Evolutionary conservation across 208 protist species (phyloP), one percentile per base, ranked within the genome.

Genomic region (Blechomonas ayalai): DNA sequence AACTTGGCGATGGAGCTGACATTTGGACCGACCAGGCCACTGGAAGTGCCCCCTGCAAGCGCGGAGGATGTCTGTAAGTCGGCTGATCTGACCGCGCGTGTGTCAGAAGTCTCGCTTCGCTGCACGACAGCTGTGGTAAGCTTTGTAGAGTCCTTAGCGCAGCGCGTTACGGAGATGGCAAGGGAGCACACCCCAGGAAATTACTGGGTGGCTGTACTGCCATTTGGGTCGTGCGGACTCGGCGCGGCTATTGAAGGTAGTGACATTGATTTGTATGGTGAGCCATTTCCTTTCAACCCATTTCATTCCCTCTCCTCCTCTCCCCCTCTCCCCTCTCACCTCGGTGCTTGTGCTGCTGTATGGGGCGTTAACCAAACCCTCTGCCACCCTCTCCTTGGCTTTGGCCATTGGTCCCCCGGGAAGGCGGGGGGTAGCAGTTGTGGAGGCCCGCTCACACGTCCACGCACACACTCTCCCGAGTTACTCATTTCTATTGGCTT

Each of bases 261-360:
- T 66, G 86, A 94, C 59, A 74, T 89, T 50, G 86, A 94, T 94
- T 87, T 90, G 86, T 94, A 94, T 91, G 82, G 63, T 89, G 81
- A 87, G 72, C 64, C 35, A 16, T 40, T 59, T 64, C 55, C 36
- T 52, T 36, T 48, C n/a, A n/a, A n/a, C n/a, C n/a, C n/a, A n/a
- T n/a, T n/a, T n/a, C 10, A 8, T 24, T 16, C 41, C 41, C 41
- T 7, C 23, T 10, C 37, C 37, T 22, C 37, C 16, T 42, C 41
- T 24, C 41, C 34, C 25, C 41, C 37, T 42, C 18, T 42, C 37
- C 18, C 18, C 10, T 16, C 15, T n/a, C 9, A 9, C 37, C 10
- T 9, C 13, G 10, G 18, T 7, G 12, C 13, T n/a, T 35, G 12
- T n/a, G 12, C 10, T 35, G 12, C 13, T 10, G 12, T 13, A n/a